These are phyloP conservation scores for Serendipita indica DNA, from an alignment of 768 basidiomycete species.

Conservation along the genomic window DNA sequence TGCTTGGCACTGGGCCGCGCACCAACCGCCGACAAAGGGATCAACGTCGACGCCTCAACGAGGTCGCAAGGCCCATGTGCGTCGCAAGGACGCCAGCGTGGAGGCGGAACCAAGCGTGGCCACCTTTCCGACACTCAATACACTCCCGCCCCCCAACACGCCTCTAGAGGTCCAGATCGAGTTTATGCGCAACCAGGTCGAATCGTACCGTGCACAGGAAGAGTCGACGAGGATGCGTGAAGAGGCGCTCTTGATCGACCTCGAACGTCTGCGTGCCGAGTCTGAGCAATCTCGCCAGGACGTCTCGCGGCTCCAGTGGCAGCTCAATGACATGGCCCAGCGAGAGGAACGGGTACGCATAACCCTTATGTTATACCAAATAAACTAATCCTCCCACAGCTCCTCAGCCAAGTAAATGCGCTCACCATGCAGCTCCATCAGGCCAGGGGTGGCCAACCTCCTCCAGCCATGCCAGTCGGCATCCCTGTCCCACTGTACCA, in stretches of 20 bases:
- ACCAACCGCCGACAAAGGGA: background rate
- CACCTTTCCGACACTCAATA: conserved; percentile 5
- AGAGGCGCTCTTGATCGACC: background rate
- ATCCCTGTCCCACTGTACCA: conserved; percentile 6
- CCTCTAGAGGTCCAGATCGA: conserved; percentile 3
- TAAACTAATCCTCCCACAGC: background rate
- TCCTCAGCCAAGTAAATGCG: background rate
- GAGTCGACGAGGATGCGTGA: background rate
- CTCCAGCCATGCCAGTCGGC: background rate
- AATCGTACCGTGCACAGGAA: background rate
- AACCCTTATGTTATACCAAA: background rate
- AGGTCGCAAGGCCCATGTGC: background rate
- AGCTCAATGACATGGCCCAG: conserved; percentile 3
- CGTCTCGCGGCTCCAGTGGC: background rate
- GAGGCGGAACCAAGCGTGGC: background rate
- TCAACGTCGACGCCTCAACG: background rate
- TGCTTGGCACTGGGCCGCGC: background rate
- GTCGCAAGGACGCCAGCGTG: background rate
- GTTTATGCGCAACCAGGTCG: conserved; percentile 1
- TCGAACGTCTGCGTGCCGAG: background rate
- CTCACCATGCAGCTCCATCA: background rate
- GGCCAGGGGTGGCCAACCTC: background rate
- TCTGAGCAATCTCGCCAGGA: background rate
- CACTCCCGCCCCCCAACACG: conserved; percentile 3
- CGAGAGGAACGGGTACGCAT: conserved; percentile 2